Conservation (phyloP, 768 basidiomycete genomes). For the Megacollybia marginata region DNA sequence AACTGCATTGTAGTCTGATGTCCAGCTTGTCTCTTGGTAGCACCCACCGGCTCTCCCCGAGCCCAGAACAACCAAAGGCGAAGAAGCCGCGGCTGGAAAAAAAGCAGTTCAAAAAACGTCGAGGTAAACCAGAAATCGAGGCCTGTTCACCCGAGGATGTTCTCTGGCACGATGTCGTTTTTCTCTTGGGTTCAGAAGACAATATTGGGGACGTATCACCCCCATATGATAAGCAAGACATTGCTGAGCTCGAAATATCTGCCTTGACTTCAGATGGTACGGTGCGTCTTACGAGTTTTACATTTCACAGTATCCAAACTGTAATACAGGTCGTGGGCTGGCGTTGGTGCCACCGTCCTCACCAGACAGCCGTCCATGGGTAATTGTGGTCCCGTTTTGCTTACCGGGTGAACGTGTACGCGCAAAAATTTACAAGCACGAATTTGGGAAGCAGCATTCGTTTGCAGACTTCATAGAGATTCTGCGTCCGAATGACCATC, state of each 20-base stretch:
- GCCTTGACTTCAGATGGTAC: constrained; percentile 57
- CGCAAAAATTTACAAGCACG: constrained; percentile 64
- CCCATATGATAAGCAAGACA: constrained; percentile 53
- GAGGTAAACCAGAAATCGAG: constrained; percentile 23
- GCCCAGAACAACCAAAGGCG: no score
- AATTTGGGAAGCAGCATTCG: constrained; percentile 51
- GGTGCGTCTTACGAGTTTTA: constrained; percentile 9
- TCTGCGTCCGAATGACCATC: constrained; percentile 48
- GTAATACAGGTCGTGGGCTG: constrained; percentile 65
- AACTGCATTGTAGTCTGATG: no score
- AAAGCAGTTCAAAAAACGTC: no score
- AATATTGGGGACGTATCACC: constrained; percentile 43
- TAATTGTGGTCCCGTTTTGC: constrained; percentile 74
- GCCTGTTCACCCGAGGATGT: constrained; percentile 70
- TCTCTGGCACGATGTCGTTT: constrained; percentile 60
- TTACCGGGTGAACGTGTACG: constrained; percentile 79
- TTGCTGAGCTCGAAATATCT: constrained; percentile 61
- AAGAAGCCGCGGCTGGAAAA: no score
- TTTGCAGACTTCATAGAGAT: constrained; percentile 69
- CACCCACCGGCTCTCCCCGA: no score
- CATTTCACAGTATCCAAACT: constrained; percentile 1
- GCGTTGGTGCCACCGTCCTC: constrained; percentile 19
- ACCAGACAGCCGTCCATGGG: constrained; percentile 55
- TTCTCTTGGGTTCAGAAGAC: constrained; percentile 53
- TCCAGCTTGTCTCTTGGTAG: no score